These are phyloP conservation scores for Rhododendron kiyosumense DNA, from an alignment of 148 eudicot genomes.

Conservation along the genomic window DNA sequence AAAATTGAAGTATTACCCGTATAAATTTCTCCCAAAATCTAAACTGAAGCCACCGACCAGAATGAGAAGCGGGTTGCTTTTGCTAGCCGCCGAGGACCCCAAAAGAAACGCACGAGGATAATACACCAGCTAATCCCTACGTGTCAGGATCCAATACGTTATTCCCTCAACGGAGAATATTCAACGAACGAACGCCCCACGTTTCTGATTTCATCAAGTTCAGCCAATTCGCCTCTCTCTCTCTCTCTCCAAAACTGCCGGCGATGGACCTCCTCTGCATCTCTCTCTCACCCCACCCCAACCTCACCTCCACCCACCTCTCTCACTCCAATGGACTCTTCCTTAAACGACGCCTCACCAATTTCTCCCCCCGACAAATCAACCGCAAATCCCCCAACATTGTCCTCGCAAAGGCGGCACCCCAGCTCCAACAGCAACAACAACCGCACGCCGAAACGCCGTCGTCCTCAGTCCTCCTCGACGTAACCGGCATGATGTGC, in stretches of 20 bases:
- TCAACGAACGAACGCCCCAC: slow-evolving; percentile 3
- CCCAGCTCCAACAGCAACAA: neutral
- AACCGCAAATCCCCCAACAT: slow-evolving; percentile 11
- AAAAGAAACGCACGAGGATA: neutral
- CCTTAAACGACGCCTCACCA: too few relatives aligned
- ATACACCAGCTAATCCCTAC: neutral
- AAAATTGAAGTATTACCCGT: too few relatives aligned
- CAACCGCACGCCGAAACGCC: neutral
- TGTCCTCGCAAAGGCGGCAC: slow-evolving; percentile 28
- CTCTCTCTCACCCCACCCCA: slow-evolving; percentile 35
- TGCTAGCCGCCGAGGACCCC: too few relatives aligned
- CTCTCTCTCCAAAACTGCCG: slow-evolving; percentile 27
- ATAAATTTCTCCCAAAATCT: too few relatives aligned
- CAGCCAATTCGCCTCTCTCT: neutral
- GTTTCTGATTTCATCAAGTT: neutral
- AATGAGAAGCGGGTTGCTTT: too few relatives aligned
- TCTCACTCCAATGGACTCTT: neutral
- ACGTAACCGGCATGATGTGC: slow-evolving; percentile 93
- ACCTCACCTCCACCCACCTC: slow-evolving; percentile 14
- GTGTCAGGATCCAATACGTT: neutral
- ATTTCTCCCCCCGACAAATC: slow-evolving; percentile 1
- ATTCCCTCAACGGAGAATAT: neutral
- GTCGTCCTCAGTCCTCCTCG: slow-evolving; percentile 45
- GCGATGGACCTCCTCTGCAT: slow-evolving; percentile 40
- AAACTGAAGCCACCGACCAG: too few relatives aligned